Conservation (phyloP, 768 basidiomycete genomes). For the Pleurotus platypus region DNA sequence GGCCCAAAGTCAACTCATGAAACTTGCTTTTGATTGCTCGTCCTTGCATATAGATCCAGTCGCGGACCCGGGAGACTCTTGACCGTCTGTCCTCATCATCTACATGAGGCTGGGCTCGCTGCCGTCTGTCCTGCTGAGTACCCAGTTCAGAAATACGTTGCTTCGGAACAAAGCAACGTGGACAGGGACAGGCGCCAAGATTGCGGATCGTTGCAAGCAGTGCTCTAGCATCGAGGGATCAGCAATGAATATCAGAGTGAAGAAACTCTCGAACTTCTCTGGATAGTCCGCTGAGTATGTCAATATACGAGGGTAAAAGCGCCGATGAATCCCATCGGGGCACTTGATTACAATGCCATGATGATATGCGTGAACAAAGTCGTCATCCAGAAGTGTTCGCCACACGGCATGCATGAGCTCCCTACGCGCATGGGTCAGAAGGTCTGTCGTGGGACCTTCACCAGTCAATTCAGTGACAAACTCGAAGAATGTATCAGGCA, state of each 20-base stretch:
- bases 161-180: conserved; percentile 21
- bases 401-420: conserved; percentile 28
- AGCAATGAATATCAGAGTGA: not conserved
- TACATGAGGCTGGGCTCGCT: conserved; percentile 2
- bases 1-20: conserved; percentile 13
- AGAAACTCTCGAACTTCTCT: conserved; percentile 25
- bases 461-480: conserved; percentile 9
- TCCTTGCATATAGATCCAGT: conserved; percentile 5
- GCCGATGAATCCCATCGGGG: conserved; percentile 22
- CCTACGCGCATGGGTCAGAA: conserved; percentile 25
- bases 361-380: conserved; percentile 21
- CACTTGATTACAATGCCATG: conserved; percentile 27
- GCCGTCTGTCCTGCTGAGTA: conserved; percentile 11
- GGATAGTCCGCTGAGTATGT: conserved; percentile 33
- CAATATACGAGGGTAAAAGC: conserved; percentile 27
- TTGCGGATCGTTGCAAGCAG: conserved; percentile 17
- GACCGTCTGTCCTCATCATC: not conserved
- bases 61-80: not conserved
- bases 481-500: conserved; percentile 27
- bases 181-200: conserved; percentile 23
- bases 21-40: conserved; percentile 1
- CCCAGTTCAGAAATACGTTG: conserved; percentile 24
- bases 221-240: conserved; percentile 13
- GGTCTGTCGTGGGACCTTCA: conserved; percentile 7
- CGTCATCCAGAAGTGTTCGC: conserved; percentile 6